Base-by-base conservation (phyloP, 1,284 basidiomycete species). In the Amylostereum areolatum region DNA sequence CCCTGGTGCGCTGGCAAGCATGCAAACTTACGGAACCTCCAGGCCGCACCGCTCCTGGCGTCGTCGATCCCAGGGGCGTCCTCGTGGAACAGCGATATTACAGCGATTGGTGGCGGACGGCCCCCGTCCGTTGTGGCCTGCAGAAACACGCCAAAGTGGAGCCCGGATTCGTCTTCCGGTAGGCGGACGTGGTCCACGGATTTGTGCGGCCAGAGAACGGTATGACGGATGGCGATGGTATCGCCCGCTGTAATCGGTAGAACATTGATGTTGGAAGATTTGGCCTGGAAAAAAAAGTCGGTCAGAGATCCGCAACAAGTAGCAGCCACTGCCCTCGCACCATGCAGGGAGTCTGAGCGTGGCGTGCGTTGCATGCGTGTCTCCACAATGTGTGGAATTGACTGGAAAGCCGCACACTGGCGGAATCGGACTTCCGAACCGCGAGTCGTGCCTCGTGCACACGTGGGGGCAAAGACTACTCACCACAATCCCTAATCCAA, bases 11-110 rank as follows among this genome's bases (percentile, higher is more conserved):
- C 53, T 27, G 68, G 65, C 40, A 72, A 66, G 58, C 77, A 83
- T 10, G 80, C 76, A 59, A 83, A 82, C 59, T 83, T 83, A 52
- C 79, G 69, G 62, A 83, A 81, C n/a, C 78, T 73, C 28, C 71
- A 71, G 29, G 33, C 24, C 12, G 49, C 31, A 18, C 30, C 33
- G 10, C 43, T 46, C 47, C 48, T 29, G 27, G 46, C 40, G 37
- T 52, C 48, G 37, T 52, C 27, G 27, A 27, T 44, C 49, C 61
- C 59, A 31, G 75, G 75, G 28, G 73, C 53, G 34, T 67, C 53
- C 50, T 79, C 74, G 44, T 66, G 57, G 63, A 83, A 81, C 24
- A 83, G 59, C 18, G 80, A 83, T 50, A 82, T 74, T 43, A 81
- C 74, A 34, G 75, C 73, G 41, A 77, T 62, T 18, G 77, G 71